Evolutionary conservation across 495 filamentous ascomycete species (phyloP), one percentile per base, ranked within the genome.

Genomic region (Achaetomiella virescens): DNA sequence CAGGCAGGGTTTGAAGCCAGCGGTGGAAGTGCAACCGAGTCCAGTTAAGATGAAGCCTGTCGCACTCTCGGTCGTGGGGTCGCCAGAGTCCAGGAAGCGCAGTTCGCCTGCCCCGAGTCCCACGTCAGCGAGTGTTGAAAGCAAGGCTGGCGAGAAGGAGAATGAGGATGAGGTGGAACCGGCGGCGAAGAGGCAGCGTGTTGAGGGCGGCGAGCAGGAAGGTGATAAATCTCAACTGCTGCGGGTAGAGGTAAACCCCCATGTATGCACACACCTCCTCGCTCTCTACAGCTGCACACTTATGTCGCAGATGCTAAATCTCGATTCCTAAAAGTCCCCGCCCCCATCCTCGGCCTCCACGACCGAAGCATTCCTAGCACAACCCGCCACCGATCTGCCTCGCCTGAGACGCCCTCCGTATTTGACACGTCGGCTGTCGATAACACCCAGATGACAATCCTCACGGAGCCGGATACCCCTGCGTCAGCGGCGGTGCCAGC

Each of bases 401-500:
- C 66, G 0, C 61, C 66, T 22, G 72, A 66, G 15, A 57, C 62
- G 6, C 64, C 63, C 5, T 70, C 69, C 3, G 41, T 74, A 4
- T 71, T 75, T 25, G 73, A 76, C 53, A 62, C 50, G 52, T 73
- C 72, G 1, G 62, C 38, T 1, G 55, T 62, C 43, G 69, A 75
- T 54, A 66, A 59, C 14, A 70, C 75, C 1, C 69, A 71, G 18
- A 64, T 41, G 17, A 76, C 73, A 0, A 60, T 61, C 14, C 48
- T 76, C 12, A 74, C 73, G 1, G 72, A 73, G 52, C 72, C 71
- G 0, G 72, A 75, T 31, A 41, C 54, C 24, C 56, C 67, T 8
- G 43, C 57, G 18, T 38, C 48, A n/a, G 46, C 53, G 12, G 31
- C 51, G 12, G 48, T 41, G 6, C n/a, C 25, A 18, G 21, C 40